Evolutionary conservation across 2,329 filamentous ascomycete genomes (phyloP).

Genomic region (Colletotrichum sojae): DNA sequence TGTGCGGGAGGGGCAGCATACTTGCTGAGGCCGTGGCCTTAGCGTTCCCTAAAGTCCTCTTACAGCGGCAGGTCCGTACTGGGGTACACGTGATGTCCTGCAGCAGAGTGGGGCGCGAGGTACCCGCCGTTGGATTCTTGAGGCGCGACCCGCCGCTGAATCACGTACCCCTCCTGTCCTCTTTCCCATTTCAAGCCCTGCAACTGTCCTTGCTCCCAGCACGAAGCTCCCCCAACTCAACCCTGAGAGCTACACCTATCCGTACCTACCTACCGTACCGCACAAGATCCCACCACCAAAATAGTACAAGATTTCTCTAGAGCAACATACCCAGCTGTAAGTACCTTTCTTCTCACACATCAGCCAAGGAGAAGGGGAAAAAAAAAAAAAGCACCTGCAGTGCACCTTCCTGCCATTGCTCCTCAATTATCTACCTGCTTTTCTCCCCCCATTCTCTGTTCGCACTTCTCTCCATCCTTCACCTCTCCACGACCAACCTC

Average conservation of each 20-base stretch:
- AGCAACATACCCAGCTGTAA: constrained; percentile 11
- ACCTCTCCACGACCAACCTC: constrained; percentile 43
- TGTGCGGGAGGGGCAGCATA: constrained; percentile 38
- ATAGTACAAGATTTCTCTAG: not conserved
- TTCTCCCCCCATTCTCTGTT: constrained; percentile 48
- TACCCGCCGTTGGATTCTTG: constrained; percentile 32
- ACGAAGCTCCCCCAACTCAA: constrained; percentile 25
- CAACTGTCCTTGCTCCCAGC: constrained; percentile 11
- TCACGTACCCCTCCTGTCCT: constrained; percentile 26
- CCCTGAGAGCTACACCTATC: not conserved
- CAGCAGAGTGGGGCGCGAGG: not conserved
- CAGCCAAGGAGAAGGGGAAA: constrained; percentile 13
- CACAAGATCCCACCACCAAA: constrained; percentile 4
- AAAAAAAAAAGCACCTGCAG: constrained; percentile 27
- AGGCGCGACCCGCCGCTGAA: constrained; percentile 12
- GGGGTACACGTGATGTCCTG: constrained; percentile 19
- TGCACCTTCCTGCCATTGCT: constrained; percentile 44
- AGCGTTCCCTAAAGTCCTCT: constrained; percentile 20
- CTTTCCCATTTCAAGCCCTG: constrained; percentile 13
- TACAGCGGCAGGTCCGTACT: not conserved
- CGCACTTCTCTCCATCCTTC: constrained; percentile 41
- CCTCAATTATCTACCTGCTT: constrained; percentile 44
- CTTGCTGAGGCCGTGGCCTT: constrained; percentile 22
- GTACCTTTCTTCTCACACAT: constrained; percentile 23
- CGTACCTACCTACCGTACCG: constrained; percentile 13